Evolutionary conservation across 176 grass and related monocot genomes (phyloP).

Genomic region (Triticum urartu): DNA sequence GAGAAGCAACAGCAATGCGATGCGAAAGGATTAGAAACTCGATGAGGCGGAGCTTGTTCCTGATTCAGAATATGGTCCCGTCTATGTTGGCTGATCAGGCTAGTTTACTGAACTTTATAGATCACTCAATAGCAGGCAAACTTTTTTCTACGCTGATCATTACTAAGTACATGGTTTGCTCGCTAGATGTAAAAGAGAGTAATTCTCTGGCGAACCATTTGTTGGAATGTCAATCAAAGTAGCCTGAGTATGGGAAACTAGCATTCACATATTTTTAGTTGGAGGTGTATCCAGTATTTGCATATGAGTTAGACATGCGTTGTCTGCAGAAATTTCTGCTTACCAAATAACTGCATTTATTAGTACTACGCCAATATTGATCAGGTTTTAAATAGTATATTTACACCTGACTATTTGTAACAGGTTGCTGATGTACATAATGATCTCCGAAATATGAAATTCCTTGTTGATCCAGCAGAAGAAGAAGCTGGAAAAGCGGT

Average conservation of each 20-base stretch:
- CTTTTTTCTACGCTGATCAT: neutral
- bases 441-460: conserved; percentile 69
- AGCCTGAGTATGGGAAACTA: neutral
- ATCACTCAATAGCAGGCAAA: neutral
- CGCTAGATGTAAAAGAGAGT: neutral
- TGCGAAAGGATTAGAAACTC: conserved; percentile 67
- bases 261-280: neutral
- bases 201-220: neutral
- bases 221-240: neutral
- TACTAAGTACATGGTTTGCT: neutral
- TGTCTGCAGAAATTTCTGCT: neutral
- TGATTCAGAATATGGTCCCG: conserved; percentile 78
- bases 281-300: neutral
- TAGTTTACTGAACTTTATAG: conserved; percentile 21
- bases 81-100: conserved; percentile 60
- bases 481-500: conserved; percentile 69
- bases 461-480: conserved; percentile 62
- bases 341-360: conserved; percentile 7
- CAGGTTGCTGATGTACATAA: conserved; percentile 70
- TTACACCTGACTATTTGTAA: neutral
- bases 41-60: conserved; percentile 64
- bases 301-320: neutral
- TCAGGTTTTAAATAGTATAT: conserved; percentile 10
- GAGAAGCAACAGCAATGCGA: conserved; percentile 54
- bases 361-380: neutral